Conservation (phyloP, 2,329 filamentous ascomycete genomes). For the Pyrenochaeta sp. region DNA sequence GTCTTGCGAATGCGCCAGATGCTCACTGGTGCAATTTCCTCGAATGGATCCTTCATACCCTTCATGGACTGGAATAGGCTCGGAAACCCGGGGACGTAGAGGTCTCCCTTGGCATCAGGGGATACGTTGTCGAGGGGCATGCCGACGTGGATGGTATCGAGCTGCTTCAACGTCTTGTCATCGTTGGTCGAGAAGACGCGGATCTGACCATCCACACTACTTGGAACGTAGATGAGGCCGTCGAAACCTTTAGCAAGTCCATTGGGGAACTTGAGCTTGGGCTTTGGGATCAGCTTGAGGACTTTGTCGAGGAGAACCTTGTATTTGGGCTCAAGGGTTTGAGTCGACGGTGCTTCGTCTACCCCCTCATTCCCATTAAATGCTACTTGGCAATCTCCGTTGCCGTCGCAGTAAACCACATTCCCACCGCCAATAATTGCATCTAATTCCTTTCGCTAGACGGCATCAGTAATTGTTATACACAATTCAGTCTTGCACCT, state of each 20-base stretch:
- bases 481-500: background rate
- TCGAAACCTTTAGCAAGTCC: slow-evolving; percentile 33
- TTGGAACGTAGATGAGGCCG: slow-evolving; percentile 38
- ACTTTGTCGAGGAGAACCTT: slow-evolving; percentile 8
- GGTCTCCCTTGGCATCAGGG: slow-evolving; percentile 33
- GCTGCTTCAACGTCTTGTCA: slow-evolving; percentile 21
- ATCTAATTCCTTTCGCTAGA: slow-evolving; percentile 28
- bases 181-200: slow-evolving; percentile 28
- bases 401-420: slow-evolving; percentile 31
- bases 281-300: slow-evolving; percentile 13
- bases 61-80: slow-evolving; percentile 12
- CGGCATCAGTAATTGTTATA: background rate
- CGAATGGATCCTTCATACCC: slow-evolving; percentile 24
- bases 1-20: slow-evolving; percentile 32
- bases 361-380: slow-evolving; percentile 17
- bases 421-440: slow-evolving; percentile 38
- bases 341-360: background rate
- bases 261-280: slow-evolving; percentile 41
- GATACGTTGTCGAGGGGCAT: slow-evolving; percentile 42
- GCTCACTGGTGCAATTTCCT: slow-evolving; percentile 19
- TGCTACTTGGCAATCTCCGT: slow-evolving; percentile 27
- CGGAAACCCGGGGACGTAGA: slow-evolving; percentile 36
- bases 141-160: slow-evolving; percentile 32
- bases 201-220: slow-evolving; percentile 32
- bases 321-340: slow-evolving; percentile 2